These are phyloP conservation scores for Fusarium avenaceum DNA, from an alignment of 2,329 filamentous ascomycete genomes.

Conservation along the genomic window DNA sequence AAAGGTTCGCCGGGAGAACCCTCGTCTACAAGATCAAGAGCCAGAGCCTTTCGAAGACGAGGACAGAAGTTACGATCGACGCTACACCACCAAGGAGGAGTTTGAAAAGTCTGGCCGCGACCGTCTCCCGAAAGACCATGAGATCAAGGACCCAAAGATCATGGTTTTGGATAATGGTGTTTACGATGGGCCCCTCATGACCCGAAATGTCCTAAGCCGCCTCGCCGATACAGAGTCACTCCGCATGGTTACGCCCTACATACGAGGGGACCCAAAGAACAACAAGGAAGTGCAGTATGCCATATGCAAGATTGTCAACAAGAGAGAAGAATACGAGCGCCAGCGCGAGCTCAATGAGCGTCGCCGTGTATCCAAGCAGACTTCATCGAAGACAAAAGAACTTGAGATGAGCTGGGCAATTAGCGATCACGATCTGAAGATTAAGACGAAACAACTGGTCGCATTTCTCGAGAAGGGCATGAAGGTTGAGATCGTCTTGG, in stretches of 20 bases:
- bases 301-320: slow-evolving; percentile 79
- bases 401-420: slow-evolving; percentile 95
- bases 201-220: slow-evolving; percentile 57
- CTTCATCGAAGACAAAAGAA: slow-evolving; percentile 71
- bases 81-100: slow-evolving; percentile 54
- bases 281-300: slow-evolving; percentile 57
- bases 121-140: slow-evolving; percentile 59
- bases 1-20: slow-evolving; percentile 2
- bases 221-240: slow-evolving; percentile 57
- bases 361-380: slow-evolving; percentile 58
- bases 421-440: slow-evolving; percentile 78
- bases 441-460: slow-evolving; percentile 75
- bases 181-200: slow-evolving; percentile 57
- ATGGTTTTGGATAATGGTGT: slow-evolving; percentile 58
- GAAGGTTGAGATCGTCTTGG: slow-evolving; percentile 80
- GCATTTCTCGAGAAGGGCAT: slow-evolving; percentile 80
- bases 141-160: slow-evolving; percentile 60
- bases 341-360: slow-evolving; percentile 60
- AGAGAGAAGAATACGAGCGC: slow-evolving; percentile 62
- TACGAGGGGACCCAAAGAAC: slow-evolving; percentile 49
- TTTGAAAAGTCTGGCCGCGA: slow-evolving; percentile 54
- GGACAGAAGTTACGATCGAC: slow-evolving; percentile 49
- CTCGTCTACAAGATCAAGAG: slow-evolving; percentile 2
- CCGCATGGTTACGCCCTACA: slow-evolving; percentile 58
- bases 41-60: slow-evolving; percentile 25